phyloP scores from a whole-genome alignment of 2,329 filamentous ascomycete species.

The Fusarium pseudoanthophilum region DNA sequence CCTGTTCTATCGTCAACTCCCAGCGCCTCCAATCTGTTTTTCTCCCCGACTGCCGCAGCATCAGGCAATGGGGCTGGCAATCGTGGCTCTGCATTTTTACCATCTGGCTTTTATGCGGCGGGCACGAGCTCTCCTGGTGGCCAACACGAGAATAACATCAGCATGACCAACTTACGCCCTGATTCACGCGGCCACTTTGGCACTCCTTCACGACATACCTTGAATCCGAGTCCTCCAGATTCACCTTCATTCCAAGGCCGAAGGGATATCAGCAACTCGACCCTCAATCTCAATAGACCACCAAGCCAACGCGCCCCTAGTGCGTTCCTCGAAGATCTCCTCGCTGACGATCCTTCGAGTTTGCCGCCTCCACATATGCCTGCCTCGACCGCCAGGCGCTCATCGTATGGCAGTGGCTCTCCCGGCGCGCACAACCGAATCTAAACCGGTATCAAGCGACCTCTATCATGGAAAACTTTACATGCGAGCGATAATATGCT shows the following conservation, averaged over 20 bases:
- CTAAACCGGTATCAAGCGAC: slow-evolving; percentile 20
- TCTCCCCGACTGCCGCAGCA: slow-evolving; percentile 86
- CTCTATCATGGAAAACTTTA: slow-evolving; percentile 12
- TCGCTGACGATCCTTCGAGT: slow-evolving; percentile 75
- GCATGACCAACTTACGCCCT: slow-evolving; percentile 69
- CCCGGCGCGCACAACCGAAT: slow-evolving; percentile 43
- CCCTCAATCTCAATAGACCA: slow-evolving; percentile 70
- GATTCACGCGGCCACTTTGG: slow-evolving; percentile 64
- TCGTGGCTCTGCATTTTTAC: slow-evolving; percentile 83
- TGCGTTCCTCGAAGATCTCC: slow-evolving; percentile 88
- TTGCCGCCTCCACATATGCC: slow-evolving; percentile 59
- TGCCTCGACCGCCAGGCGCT: slow-evolving; percentile 36
- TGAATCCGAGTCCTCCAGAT: slow-evolving; percentile 68
- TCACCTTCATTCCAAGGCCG: slow-evolving; percentile 67
- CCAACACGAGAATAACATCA: slow-evolving; percentile 65
- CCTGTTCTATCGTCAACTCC: slow-evolving; percentile 65
- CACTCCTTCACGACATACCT: slow-evolving; percentile 54
- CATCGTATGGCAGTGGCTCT: slow-evolving; percentile 38
- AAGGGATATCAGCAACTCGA: slow-evolving; percentile 70
- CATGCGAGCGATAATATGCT: slow-evolving; percentile 24
- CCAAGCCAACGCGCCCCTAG: slow-evolving; percentile 81
- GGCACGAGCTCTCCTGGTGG: slow-evolving; percentile 63
- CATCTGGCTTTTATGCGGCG: slow-evolving; percentile 90
- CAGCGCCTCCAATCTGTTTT: slow-evolving; percentile 83
- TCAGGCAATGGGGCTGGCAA: slow-evolving; percentile 70